These are phyloP conservation scores for Lobosporangium transversale DNA, from an alignment of 192 early-diverging fungal species.

Conservation along the genomic window DNA sequence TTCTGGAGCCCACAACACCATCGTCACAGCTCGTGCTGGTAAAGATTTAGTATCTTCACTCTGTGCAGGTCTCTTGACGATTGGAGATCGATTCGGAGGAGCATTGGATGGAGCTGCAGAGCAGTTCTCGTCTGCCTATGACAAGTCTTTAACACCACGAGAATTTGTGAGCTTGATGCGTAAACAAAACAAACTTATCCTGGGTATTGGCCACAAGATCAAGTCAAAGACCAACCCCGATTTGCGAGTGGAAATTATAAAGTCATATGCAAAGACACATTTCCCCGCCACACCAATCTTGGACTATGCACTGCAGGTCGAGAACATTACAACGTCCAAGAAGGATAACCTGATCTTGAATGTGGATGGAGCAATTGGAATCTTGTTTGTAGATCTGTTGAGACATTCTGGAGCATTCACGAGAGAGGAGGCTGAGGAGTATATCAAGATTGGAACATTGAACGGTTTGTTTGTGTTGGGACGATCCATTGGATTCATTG, in stretches of 20 bases:
- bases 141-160: conserved; percentile 90
- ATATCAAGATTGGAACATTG: conserved; percentile 93
- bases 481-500: conserved; percentile 95
- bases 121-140: conserved; percentile 90
- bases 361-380: conserved; percentile 94
- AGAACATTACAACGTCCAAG: conserved; percentile 95
- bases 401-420: conserved; percentile 93
- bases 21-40: conserved; percentile 95
- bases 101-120: conserved; percentile 97
- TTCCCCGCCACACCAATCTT: conserved; percentile 89
- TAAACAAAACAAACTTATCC: conserved; percentile 95
- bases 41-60: conserved; percentile 97
- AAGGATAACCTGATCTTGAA: conserved; percentile 98
- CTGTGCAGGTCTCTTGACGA: conserved; percentile 94
- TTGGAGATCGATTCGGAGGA: conserved; percentile 97
- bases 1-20: conserved; percentile 90
- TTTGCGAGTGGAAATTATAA: conserved; percentile 94
- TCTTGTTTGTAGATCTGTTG: conserved; percentile 95
- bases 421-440: conserved; percentile 95
- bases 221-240: conserved; percentile 99
- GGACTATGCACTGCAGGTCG: conserved; percentile 92
- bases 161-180: conserved; percentile 96
- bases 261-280: conserved; percentile 87
- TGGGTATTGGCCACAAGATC: conserved; percentile 99
- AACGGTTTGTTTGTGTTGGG: conserved; percentile 98